Evolutionary conservation across 163 green algal genomes (phyloP).

Genomic region (Scenedesmus sp.): DNA sequence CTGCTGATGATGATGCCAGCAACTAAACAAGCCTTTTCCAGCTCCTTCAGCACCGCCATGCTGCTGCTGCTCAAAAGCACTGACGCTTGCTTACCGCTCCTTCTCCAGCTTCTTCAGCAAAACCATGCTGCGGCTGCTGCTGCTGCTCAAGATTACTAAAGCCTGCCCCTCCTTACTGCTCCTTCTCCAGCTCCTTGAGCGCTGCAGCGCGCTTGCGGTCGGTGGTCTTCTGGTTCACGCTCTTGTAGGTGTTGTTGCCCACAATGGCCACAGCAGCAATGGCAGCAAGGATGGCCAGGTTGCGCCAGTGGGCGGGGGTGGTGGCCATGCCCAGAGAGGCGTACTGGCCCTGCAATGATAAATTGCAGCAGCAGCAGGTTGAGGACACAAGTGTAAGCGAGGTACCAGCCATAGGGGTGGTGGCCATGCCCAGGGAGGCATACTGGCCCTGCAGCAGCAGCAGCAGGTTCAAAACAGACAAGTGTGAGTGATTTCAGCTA

Average conservation of each 20-base stretch:
- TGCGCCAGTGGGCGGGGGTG: slow-evolving; percentile 61
- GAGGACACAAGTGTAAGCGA: neutral
- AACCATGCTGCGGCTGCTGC: neutral
- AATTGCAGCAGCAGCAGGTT: neutral
- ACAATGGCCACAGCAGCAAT: slow-evolving; percentile 46
- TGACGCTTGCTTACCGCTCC: slow-evolving; percentile 10
- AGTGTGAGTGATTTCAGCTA: neutral
- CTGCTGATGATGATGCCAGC: neutral
- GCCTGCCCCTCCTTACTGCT: slow-evolving; percentile 7
- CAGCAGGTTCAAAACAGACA: neutral
- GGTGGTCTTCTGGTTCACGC: neutral
- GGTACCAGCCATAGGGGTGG: neutral
- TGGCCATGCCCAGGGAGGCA: too few relatives aligned
- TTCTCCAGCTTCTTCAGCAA: slow-evolving; percentile 53
- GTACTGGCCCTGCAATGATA: slow-evolving; percentile 57
- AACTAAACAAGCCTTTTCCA: too few relatives aligned
- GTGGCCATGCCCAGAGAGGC: slow-evolving; percentile 60
- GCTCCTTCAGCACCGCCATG: neutral
- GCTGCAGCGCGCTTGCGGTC: slow-evolving; percentile 46
- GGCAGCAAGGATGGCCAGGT: slow-evolving; percentile 60
- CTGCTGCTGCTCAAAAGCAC: neutral
- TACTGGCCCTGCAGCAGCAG: neutral
- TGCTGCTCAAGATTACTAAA: neutral
- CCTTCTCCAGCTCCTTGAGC: slow-evolving; percentile 55
- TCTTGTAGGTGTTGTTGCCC: slow-evolving; percentile 55